These are phyloP conservation scores for Starmerella powellii DNA, from an alignment of 805 yeast species.

Conservation along the genomic window DNA sequence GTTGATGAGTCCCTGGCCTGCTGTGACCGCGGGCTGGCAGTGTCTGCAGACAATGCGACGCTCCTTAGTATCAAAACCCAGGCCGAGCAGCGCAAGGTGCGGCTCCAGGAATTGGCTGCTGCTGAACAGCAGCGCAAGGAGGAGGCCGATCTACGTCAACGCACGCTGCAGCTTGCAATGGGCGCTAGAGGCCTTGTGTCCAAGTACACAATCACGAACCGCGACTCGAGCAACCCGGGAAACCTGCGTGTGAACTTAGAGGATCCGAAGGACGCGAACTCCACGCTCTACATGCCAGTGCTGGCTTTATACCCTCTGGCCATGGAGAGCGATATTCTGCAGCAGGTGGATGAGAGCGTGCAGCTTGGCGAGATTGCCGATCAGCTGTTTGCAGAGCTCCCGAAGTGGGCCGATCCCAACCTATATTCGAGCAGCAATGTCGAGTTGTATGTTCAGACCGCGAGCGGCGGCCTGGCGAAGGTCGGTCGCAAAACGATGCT, in stretches of 20 bases:
- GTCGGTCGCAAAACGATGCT: slow-evolving; percentile 66
- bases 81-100: slow-evolving; percentile 33
- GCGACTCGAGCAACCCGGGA: slow-evolving; percentile 36
- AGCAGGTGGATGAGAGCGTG: slow-evolving; percentile 58
- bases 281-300: slow-evolving; percentile 74
- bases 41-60: slow-evolving; percentile 50
- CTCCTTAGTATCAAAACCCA: slow-evolving; percentile 37
- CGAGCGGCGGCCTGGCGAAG: slow-evolving; percentile 71
- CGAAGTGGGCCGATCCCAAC: slow-evolving; percentile 45
- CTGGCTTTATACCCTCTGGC: slow-evolving; percentile 69
- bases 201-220: slow-evolving; percentile 9
- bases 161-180: slow-evolving; percentile 43
- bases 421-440: slow-evolving; percentile 49
- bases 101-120: slow-evolving; percentile 13
- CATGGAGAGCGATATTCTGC: slow-evolving; percentile 73
- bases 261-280: slow-evolving; percentile 34
- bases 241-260: slow-evolving; percentile 22
- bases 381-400: slow-evolving; percentile 52
- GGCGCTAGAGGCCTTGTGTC: slow-evolving; percentile 37
- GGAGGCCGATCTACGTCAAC: slow-evolving; percentile 16
- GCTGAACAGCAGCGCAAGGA: slow-evolving; percentile 5
- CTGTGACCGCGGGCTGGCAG: slow-evolving; percentile 47
- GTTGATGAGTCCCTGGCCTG: slow-evolving; percentile 62
- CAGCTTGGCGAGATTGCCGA: slow-evolving; percentile 53
- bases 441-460: slow-evolving; percentile 72